phyloP scores from a whole-genome alignment of 2,329 filamentous ascomycete species.

The Xylaria sp. region DNA sequence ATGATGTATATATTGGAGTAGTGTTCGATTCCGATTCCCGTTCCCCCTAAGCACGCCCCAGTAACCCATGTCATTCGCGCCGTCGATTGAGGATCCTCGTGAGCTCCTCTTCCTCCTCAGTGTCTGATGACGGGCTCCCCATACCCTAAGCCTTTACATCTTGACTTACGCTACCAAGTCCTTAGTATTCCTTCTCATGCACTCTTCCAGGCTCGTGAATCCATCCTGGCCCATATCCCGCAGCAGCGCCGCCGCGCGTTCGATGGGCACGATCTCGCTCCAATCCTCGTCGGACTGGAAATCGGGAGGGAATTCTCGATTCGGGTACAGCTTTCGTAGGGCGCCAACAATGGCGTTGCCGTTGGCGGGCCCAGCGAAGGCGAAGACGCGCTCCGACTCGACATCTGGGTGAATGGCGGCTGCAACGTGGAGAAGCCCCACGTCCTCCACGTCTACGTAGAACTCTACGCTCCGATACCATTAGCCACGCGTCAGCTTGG shows the following conservation, averaged over 20 bases:
- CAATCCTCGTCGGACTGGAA: conserved; percentile 27
- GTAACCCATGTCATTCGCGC: too few species aligned
- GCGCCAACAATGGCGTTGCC: conserved; percentile 49
- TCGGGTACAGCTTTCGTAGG: conserved; percentile 30
- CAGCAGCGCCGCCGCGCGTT: conserved; percentile 29
- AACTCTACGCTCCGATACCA: conserved; percentile 43
- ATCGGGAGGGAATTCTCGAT: conserved; percentile 24
- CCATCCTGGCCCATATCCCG: conserved; percentile 29
- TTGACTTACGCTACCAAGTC: neutral
- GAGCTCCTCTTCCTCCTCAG: too few species aligned
- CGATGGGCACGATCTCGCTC: conserved; percentile 26
- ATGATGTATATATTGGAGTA: too few species aligned
- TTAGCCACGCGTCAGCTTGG: neutral
- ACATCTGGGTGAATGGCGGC: conserved; percentile 54
- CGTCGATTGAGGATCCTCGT: too few species aligned
- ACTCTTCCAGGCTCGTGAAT: conserved; percentile 30
- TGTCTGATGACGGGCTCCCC: too few species aligned
- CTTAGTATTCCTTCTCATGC: conserved; percentile 23
- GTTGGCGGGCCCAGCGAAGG: conserved; percentile 53
- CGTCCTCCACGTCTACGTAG: conserved; percentile 54
- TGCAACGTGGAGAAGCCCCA: conserved; percentile 57
- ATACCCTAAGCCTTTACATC: too few species aligned
- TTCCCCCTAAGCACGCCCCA: too few species aligned
- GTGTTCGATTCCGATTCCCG: too few species aligned
- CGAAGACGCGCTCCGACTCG: conserved; percentile 58